phyloP scores from a whole-genome alignment of 2,329 filamentous ascomycete genomes.

The Aspergillus luchuensis region DNA sequence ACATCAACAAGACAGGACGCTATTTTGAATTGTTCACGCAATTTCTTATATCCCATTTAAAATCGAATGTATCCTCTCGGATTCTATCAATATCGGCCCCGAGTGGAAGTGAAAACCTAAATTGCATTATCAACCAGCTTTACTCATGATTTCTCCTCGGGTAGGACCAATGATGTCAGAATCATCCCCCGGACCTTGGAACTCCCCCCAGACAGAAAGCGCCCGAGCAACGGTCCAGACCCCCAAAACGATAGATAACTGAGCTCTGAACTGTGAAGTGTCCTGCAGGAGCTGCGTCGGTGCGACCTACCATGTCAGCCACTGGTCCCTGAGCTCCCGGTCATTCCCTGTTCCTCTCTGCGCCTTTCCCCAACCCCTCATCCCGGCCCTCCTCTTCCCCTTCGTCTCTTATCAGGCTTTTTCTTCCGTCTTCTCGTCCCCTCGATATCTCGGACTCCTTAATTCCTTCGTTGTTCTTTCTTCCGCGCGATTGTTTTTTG shows the following conservation, averaged over 20 bases:
- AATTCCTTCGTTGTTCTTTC: no score
- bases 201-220: slow-evolving; percentile 15
- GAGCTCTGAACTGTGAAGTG: slow-evolving; percentile 15
- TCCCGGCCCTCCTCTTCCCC: background rate
- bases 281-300: slow-evolving; percentile 7
- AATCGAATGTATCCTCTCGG: no score
- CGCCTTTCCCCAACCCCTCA: background rate
- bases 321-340: slow-evolving; percentile 4
- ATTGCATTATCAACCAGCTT: background rate
- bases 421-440: slow-evolving; percentile 4
- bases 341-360: slow-evolving; percentile 5
- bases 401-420: background rate
- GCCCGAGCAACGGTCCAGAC: slow-evolving; percentile 20
- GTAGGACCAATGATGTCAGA: slow-evolving; percentile 8
- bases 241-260: slow-evolving; percentile 10
- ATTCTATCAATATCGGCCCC: no score
- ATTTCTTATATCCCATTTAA: no score
- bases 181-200: slow-evolving; percentile 14
- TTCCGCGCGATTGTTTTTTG: background rate
- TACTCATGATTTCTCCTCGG: background rate
- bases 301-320: background rate
- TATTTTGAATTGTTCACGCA: no score
- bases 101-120: background rate
- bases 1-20: no score
- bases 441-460: no score